Base-by-base conservation (phyloP, 106 monocot species). In the Agapanthus africanus region DNA sequence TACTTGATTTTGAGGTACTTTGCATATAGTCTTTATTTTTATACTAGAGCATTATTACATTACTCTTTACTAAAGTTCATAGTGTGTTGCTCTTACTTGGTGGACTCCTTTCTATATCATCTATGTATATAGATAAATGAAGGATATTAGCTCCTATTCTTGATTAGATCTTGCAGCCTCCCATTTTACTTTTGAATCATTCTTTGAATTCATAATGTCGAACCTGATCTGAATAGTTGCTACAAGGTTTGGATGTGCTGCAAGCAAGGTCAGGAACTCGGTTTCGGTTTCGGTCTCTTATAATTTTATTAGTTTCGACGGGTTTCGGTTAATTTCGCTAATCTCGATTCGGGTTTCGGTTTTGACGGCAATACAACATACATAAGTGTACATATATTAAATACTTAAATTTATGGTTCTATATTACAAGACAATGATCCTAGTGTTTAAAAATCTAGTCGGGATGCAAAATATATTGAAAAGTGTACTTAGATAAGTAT, bases 1-100 rank as follows among this genome's bases (percentile, higher is more conserved):
- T 99, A 69, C 82, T 99, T 75, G 97, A 99, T 66, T 99, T 99
- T 87, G 97, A 99, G 92, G 97, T 88, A 74, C 67, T 37, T 40
- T 61, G 19, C 49, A 16, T 54, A 5, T 75, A 36, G 33, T 37
- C 15, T 31, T 0, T 25, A 11, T 67, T 31, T 32, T 19, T 1
- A 4, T 35, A 65, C n/a, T n/a, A 2, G 0, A 28, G 28, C 13
- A 56, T 11, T 56, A 56, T 18, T 7, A 8, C 2, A 56, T 56
- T 9, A 30, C 56, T 34, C 35, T 34, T 32, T 11, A 56, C 30
- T 30, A 13, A 56, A 11, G 56, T 30, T 28, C 56, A 56, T 56
- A 2, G 56, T 28, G 15, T 11, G 11, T 56, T n/a, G 22, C n/a
- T 21, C n/a, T 50, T 50, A 21, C 7, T 50, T 50, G 50, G 3